phyloP scores from a whole-genome alignment of 257 asterid genomes.

The Nyctanthes arbortristis region DNA sequence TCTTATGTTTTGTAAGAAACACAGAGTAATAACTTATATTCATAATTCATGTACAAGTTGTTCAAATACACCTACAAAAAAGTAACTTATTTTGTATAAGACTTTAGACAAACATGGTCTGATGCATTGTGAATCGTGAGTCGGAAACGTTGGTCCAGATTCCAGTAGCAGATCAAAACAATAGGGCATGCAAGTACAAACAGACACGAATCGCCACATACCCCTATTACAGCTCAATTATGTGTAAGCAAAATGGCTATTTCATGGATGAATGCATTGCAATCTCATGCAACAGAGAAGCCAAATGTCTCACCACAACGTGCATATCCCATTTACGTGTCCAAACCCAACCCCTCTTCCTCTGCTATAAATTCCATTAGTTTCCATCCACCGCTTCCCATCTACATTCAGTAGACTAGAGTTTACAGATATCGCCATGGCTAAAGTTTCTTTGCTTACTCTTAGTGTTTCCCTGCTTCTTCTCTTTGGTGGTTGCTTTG shows the following conservation, averaged over 20 bases:
- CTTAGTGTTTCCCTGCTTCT: slow-evolving; percentile 30
- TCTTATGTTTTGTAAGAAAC: too few species aligned
- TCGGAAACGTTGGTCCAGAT: not conserved
- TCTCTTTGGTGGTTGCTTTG: slow-evolving; percentile 35
- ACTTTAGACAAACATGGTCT: too few species aligned
- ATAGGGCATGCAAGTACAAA: not conserved
- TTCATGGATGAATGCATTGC: slow-evolving; percentile 33
- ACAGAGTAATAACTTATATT: too few species aligned
- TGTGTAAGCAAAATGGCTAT: slow-evolving; percentile 28
- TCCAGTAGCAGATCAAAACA: not conserved
- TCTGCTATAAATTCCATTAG: slow-evolving; percentile 29
- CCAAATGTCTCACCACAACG: slow-evolving; percentile 33
- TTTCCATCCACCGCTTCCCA: slow-evolving; percentile 30
- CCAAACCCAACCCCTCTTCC: slow-evolving; percentile 17
- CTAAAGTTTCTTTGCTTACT: slow-evolving; percentile 20
- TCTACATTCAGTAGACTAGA: not conserved
- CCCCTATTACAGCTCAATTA: slow-evolving; percentile 15
- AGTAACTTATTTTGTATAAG: not conserved
- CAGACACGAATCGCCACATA: slow-evolving; percentile 41
- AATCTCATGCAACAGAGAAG: slow-evolving; percentile 33
- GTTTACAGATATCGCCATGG: slow-evolving; percentile 28
- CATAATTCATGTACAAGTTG: too few species aligned
- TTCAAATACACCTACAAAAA: too few species aligned
- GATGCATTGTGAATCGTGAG: too few species aligned
- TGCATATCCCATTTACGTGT: slow-evolving; percentile 46